A percentile compares a stretch with the other conserved stretches of the same genome.
phyloP scores from a whole-genome alignment of 2,329 filamentous ascomycete species.

The Hypoxylon sp. region DNA sequence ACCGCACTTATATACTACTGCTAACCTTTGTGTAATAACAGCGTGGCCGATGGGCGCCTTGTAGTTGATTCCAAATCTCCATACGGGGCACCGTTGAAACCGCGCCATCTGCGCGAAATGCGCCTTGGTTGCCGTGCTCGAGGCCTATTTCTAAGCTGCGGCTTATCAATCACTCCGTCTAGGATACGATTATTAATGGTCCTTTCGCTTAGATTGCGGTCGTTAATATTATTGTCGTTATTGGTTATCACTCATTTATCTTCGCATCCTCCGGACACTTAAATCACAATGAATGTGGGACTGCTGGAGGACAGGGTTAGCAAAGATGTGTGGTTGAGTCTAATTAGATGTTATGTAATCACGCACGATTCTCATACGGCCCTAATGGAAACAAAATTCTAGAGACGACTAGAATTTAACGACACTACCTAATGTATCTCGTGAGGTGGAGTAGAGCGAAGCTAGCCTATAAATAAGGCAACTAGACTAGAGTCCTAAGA shows the following conservation, averaged over 20 bases:
- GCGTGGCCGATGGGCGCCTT: neutral
- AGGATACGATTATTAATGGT: neutral
- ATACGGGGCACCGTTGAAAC: neutral
- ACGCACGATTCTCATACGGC: neutral
- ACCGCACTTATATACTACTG: neutral
- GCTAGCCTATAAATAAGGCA: conserved; percentile 11
- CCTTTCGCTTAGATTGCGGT: neutral
- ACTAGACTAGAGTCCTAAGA: neutral
- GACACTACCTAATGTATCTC: neutral
- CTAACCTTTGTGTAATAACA: neutral
- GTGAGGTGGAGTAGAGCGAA: neutral
- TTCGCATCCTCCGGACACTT: neutral
- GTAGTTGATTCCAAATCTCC: neutral
- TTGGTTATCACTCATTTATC: neutral
- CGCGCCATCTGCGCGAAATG: conserved; percentile 1
- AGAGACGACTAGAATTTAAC: neutral
- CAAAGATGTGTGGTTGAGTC: neutral
- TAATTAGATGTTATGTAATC: neutral
- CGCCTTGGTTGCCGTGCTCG: neutral
- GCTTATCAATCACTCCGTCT: conserved; percentile 28
- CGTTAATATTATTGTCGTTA: conserved; percentile 6
- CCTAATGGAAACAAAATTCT: neutral
- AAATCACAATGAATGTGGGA: neutral
- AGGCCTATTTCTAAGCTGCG: conserved; percentile 34
- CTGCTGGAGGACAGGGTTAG: neutral